Conservation (phyloP, 225 moss, liverwort and hornwort species). For the Bryoerythrophyllum caledonicum region DNA sequence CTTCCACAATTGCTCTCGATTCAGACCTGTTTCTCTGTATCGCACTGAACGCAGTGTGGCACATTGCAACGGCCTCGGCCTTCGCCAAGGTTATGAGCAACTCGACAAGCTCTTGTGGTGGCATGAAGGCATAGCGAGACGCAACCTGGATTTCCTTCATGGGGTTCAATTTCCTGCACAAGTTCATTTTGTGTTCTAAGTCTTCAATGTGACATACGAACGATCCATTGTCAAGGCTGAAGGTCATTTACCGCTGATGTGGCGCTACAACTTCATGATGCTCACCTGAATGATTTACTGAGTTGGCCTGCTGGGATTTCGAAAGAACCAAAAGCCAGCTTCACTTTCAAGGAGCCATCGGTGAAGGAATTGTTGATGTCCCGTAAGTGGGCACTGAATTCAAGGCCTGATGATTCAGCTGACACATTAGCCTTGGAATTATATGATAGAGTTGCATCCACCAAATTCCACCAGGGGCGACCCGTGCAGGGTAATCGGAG, state of each 20-base stretch:
- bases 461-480: background rate
- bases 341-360: background rate
- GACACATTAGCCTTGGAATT: background rate
- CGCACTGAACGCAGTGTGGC: slow-evolving; percentile 4
- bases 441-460: background rate
- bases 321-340: background rate
- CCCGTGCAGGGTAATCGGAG: background rate
- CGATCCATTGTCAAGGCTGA: no score
- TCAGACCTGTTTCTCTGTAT: background rate
- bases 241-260: no score
- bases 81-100: background rate
- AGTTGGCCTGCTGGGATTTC: background rate
- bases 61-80: background rate
- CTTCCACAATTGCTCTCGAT: background rate
- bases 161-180: slow-evolving; percentile 3
- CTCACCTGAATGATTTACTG: background rate
- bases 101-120: background rate
- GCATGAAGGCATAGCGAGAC: background rate
- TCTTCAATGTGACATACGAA: background rate
- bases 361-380: background rate
- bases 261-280: no score
- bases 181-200: background rate
- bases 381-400: background rate
- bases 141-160: background rate
- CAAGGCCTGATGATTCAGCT: background rate